Percentiles rank a stretch among this genome's conserved stretches.
Evolutionary conservation across 352 stramenopile species (phyloP).

Genomic region (Phytopythium delawarense): DNA sequence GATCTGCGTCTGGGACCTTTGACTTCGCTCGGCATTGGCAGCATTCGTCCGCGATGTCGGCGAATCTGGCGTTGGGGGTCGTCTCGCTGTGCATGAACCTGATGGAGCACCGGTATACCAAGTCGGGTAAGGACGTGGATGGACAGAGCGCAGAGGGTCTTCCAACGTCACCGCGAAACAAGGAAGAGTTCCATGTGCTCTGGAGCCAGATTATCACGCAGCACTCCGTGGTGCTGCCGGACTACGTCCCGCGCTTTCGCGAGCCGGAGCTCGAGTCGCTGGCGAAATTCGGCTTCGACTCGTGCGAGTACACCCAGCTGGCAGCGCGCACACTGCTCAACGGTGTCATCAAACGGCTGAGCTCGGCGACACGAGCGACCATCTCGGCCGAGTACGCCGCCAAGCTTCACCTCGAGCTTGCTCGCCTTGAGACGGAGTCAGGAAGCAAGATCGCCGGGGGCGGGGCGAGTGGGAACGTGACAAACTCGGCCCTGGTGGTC

Average conservation of each 20-base stretch:
- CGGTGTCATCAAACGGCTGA: conserved; percentile 73
- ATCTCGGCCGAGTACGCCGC: conserved; percentile 73
- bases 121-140: conserved; percentile 16
- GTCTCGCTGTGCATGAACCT: conserved; percentile 78
- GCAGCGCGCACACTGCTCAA: conserved; percentile 64
- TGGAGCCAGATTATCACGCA: conserved; percentile 87
- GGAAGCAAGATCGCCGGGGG: conserved; percentile 35
- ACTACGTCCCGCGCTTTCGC: conserved; percentile 59
- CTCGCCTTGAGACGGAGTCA: conserved; percentile 62
- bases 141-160: conserved; percentile 9
- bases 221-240: conserved; percentile 73
- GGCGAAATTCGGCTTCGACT: conserved; percentile 70
- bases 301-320: conserved; percentile 72
- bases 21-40: conserved; percentile 64
- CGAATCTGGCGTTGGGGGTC: conserved; percentile 60
- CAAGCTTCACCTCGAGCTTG: conserved; percentile 77
- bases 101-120: conserved; percentile 53
- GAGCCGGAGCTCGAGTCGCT: conserved; percentile 74
- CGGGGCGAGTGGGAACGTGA: conserved; percentile 6
- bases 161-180: conserved; percentile 48
- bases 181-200: conserved; percentile 80
- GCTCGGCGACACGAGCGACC: conserved; percentile 29
- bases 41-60: conserved; percentile 65
- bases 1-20: not conserved
- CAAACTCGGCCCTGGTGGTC: conserved; percentile 40